These are phyloP conservation scores for Neolentinus lepideus DNA, from an alignment of 1,284 basidiomycete genomes.

Conservation along the genomic window DNA sequence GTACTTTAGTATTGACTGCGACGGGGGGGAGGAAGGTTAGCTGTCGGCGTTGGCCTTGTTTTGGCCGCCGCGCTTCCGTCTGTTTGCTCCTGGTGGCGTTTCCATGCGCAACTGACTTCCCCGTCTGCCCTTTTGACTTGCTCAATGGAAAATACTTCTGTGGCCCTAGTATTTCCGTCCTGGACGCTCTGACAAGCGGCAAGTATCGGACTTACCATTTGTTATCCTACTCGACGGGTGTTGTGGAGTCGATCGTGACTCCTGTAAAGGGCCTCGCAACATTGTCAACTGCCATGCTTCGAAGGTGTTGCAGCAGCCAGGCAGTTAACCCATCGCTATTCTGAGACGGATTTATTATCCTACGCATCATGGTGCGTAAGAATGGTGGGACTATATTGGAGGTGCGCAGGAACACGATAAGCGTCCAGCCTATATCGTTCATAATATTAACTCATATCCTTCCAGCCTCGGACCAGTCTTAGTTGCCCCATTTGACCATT, in stretches of 20 bases:
- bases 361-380: too few species aligned
- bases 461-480: too few species aligned
- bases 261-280: neutral
- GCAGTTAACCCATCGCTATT: neutral
- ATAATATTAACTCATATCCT: too few species aligned
- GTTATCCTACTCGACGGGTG: neutral
- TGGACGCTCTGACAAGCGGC: neutral
- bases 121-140: neutral
- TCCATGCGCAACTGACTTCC: neutral
- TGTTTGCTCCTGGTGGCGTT: conserved; percentile 4
- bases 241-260: neutral
- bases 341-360: neutral
- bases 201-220: neutral
- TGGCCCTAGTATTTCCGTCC: neutral
- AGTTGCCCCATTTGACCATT: too few species aligned
- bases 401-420: too few species aligned
- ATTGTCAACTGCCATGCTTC: neutral
- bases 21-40: conserved; percentile 43
- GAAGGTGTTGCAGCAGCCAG: neutral
- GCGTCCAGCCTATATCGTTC: too few species aligned
- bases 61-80: conserved; percentile 3
- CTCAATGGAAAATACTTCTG: neutral
- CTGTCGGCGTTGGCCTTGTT: conserved; percentile 23
- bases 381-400: too few species aligned
- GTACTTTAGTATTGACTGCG: conserved; percentile 26